Evolutionary conservation across 495 filamentous ascomycete genomes (phyloP).

Genomic region (Pseudotulostoma volvatum): DNA sequence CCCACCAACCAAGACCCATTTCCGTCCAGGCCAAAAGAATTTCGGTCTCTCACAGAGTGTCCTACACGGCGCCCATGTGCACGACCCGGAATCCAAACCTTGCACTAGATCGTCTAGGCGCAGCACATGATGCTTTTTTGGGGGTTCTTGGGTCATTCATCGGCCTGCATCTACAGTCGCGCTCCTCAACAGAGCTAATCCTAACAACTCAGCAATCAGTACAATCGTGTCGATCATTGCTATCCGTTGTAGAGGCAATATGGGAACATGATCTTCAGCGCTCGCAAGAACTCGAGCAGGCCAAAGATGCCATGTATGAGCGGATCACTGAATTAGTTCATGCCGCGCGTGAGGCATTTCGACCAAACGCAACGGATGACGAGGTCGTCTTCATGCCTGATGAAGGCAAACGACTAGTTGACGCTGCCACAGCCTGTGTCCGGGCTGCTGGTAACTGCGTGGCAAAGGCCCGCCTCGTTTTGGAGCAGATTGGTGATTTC

Average conservation of each 20-base stretch:
- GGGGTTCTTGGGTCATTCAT: conserved; percentile 83
- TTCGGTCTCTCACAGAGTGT: conserved; percentile 41
- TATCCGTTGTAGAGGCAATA: conserved; percentile 69
- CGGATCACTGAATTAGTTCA: conserved; percentile 62
- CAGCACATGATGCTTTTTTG: conserved; percentile 71
- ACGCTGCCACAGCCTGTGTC: conserved; percentile 78
- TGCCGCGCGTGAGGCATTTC: conserved; percentile 63
- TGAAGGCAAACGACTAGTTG: conserved; percentile 59
- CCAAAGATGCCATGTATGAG: conserved; percentile 64
- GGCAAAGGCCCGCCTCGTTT: conserved; percentile 63
- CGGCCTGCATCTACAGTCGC: conserved; percentile 76
- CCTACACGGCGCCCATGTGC: conserved; percentile 32
- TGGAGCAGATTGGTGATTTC: conserved; percentile 88
- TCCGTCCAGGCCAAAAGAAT: conserved; percentile 30
- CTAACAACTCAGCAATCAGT: conserved; percentile 63
- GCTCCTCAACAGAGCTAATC: conserved; percentile 69
- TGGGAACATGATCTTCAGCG: conserved; percentile 57
- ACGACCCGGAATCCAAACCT: conserved; percentile 33
- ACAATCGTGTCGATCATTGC: conserved; percentile 57
- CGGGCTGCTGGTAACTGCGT: conserved; percentile 82
- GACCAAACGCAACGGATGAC: conserved; percentile 42
- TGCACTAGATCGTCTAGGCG: conserved; percentile 50
- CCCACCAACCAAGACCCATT: conserved; percentile 15
- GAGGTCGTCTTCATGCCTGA: conserved; percentile 64
- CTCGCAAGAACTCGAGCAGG: conserved; percentile 44